phyloP scores from a whole-genome alignment of 352 stramenopile genomes.

The Phytophthora idaei region DNA sequence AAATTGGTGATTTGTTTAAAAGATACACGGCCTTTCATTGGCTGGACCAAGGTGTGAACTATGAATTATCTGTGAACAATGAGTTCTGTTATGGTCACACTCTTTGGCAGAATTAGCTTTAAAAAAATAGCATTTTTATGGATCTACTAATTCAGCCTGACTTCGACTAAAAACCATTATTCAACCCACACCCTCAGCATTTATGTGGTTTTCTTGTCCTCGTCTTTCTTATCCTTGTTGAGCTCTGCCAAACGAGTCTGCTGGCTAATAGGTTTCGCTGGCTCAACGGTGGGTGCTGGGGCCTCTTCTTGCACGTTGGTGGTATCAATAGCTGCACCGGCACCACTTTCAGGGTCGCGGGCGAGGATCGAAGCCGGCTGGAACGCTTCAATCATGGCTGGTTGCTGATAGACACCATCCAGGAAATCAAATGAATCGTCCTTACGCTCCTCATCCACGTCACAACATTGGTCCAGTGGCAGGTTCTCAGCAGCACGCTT shows the following conservation, averaged over 20 bases:
- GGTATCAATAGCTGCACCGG: slow-evolving; percentile 24
- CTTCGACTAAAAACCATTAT: not conserved
- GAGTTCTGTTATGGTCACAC: too few species aligned
- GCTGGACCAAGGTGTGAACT: too few species aligned
- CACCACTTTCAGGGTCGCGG: slow-evolving; percentile 27
- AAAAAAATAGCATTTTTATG: too few species aligned
- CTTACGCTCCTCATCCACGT: slow-evolving; percentile 64
- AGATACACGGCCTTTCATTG: too few species aligned
- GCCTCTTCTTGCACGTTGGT: slow-evolving; percentile 23
- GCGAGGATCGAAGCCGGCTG: slow-evolving; percentile 32
- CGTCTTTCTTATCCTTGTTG: slow-evolving; percentile 46
- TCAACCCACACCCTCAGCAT: slow-evolving; percentile 7
- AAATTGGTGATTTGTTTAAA: too few species aligned
- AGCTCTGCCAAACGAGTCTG: slow-evolving; percentile 47
- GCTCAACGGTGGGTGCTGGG: slow-evolving; percentile 12
- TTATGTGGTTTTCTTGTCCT: slow-evolving; percentile 25
- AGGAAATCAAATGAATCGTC: slow-evolving; percentile 64
- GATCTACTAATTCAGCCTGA: not conserved
- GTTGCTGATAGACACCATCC: slow-evolving; percentile 71
- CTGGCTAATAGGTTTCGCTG: slow-evolving; percentile 34
- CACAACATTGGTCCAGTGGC: slow-evolving; percentile 67
- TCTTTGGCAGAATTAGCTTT: too few species aligned
- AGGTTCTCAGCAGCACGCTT: slow-evolving; percentile 56
- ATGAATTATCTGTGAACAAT: too few species aligned
- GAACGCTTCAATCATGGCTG: slow-evolving; percentile 59